Conservation (phyloP, 345 rosid genomes). For the Nasturtium officinale region DNA sequence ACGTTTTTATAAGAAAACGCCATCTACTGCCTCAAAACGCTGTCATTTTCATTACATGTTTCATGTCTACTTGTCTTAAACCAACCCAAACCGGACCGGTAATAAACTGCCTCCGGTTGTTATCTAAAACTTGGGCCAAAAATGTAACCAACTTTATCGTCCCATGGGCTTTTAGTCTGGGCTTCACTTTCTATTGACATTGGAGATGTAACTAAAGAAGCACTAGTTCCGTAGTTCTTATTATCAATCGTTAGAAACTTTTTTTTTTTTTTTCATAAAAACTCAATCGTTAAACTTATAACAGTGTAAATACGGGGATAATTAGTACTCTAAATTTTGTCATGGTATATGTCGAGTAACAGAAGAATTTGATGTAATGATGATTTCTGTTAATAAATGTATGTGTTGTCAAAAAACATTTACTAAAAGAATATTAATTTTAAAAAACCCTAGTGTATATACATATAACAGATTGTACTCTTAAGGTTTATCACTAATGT, state of each 20-base stretch:
- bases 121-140: conserved; percentile 6
- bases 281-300: not conserved
- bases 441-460: not conserved
- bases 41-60: too few relatives aligned
- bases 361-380: too few relatives aligned
- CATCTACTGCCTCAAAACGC: not conserved
- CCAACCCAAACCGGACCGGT: not conserved
- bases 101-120: not conserved
- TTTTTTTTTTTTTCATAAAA: too few relatives aligned
- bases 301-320: not conserved
- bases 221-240: not conserved
- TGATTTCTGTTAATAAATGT: too few relatives aligned
- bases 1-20: not conserved
- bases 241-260: not conserved
- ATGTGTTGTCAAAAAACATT: not conserved
- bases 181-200: not conserved
- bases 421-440: not conserved
- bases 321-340: not conserved
- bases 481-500: not conserved
- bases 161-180: not conserved
- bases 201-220: not conserved
- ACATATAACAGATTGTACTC: not conserved
- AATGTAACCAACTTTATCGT: not conserved
- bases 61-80: not conserved
- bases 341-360: not conserved